Evolutionary conservation across 1,139 yeast species (phyloP), one percentile per base, ranked within the genome.

Genomic region (Lodderomyces metapsilosis): DNA sequence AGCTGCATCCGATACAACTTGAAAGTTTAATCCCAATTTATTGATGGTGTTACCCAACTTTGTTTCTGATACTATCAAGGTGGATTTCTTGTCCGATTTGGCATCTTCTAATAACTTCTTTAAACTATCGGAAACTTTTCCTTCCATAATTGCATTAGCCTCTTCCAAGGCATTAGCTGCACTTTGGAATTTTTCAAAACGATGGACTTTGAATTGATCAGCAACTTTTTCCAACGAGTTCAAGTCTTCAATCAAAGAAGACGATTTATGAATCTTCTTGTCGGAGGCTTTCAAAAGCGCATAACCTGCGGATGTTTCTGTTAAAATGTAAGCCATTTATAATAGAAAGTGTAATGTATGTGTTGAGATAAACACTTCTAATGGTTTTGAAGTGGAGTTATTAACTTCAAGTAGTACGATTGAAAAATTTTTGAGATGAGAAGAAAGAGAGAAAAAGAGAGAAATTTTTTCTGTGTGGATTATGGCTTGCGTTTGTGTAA

Each of bases 261-360:
- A 66, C 24, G 95, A 84, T 74, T 91, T 89, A 78, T 91, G 84
- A 61, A 92, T 85, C 79, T 92, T 92, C 77, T 92, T 92, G 76
- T 92, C 98, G 52, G 96, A 84, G 46, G 98, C 96, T 74, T 92
- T 92, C 61, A 92, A 80, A 63, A 92, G 78, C 64, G 98, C 98
- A 65, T 92, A 92, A 63, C 98, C 98, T 44, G 98, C 98, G 52
- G 98, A 88, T 51, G 98, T 92, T 76, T 92, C 98, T 49, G 98
- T 87, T 66, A 92, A 82, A 61, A 92, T 92, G 79, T 80, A 89
- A 55, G 98, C 88, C 97, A 89, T 89, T 8, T n/a, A n/a, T n/a
- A n/a, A n/a, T n/a, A n/a, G n/a, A n/a, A n/a, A n/a, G n/a, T n/a
- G n/a, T n/a, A n/a, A n/a, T n/a, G n/a, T n/a, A n/a, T n/a, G n/a